Evolutionary conservation across 441 rosid genomes (phyloP).

Genomic region (Corymbia citriodora): DNA sequence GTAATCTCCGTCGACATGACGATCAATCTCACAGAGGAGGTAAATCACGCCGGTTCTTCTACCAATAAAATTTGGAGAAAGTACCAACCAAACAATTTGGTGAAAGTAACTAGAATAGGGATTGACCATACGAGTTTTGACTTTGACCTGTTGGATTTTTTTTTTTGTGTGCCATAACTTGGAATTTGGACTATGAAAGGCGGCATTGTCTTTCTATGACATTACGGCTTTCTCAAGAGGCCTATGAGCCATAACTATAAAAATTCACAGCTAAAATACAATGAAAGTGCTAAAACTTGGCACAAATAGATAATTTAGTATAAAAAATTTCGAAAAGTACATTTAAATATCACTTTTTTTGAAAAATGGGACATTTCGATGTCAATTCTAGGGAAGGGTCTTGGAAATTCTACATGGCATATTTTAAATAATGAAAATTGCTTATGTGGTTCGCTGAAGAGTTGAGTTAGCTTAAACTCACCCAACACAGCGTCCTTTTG

Average conservation of each 20-base stretch:
- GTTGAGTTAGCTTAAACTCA: too few species aligned
- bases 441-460: too few species aligned
- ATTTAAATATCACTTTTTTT: too few species aligned
- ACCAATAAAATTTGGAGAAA: not conserved
- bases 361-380: too few species aligned
- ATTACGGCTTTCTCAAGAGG: not conserved
- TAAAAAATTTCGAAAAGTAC: too few species aligned
- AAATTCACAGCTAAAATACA: not conserved
- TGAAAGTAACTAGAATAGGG: not conserved
- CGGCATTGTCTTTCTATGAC: not conserved
- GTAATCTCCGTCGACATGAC: not conserved
- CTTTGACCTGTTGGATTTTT: not conserved
- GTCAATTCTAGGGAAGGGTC: too few species aligned
- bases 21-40: not conserved
- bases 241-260: not conserved
- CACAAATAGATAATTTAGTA: too few species aligned
- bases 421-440: too few species aligned
- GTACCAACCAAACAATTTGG: not conserved
- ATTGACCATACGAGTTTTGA: not conserved
- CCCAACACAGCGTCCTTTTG: too few species aligned
- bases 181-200: not conserved
- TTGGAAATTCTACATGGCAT: too few species aligned
- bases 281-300: too few species aligned
- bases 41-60: not conserved
- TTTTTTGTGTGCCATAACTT: not conserved